A percentile compares a stretch with the other conserved stretches of the same genome.
Conservation (phyloP, 164 flowering plant genomes). For the Vitis amurensis region DNA sequence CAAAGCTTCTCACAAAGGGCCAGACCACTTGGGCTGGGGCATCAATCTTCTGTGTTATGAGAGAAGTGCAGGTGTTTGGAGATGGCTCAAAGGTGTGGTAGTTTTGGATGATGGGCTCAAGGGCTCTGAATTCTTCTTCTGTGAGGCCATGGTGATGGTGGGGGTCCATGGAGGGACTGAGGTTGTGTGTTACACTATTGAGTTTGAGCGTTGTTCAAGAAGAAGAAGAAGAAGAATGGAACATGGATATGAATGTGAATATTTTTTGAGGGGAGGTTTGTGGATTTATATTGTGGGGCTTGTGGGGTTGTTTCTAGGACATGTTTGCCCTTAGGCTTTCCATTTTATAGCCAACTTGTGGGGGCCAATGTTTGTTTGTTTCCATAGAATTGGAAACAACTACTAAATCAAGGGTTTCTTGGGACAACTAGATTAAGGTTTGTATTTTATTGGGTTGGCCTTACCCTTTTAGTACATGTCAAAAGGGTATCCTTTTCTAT, state of each 20-base stretch:
- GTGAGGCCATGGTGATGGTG: conserved; percentile 41
- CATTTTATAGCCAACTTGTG: conserved; percentile 5
- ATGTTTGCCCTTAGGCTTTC: neutral
- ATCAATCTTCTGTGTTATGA: conserved; percentile 58
- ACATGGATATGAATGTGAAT: neutral
- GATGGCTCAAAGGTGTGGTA: conserved; percentile 44
- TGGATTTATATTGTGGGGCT: neutral
- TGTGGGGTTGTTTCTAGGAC: conserved; percentile 8
- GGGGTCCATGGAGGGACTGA: conserved; percentile 13
- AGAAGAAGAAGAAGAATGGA: neutral
- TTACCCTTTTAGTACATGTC: too few species aligned
- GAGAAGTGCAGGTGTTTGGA: conserved; percentile 57
- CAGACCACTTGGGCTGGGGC: conserved; percentile 60
- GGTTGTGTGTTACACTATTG: too few species aligned
- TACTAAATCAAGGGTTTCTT: neutral
- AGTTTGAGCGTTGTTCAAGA: neutral
- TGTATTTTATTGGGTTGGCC: too few species aligned
- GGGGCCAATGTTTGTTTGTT: conserved; percentile 6
- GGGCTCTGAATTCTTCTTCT: conserved; percentile 41
- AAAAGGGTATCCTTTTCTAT: too few species aligned
- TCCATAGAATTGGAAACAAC: neutral
- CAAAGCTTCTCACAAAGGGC: conserved; percentile 70
- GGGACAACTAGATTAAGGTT: too few species aligned
- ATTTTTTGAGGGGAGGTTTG: neutral
- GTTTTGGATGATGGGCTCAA: conserved; percentile 37